Evolutionary conservation across 2,329 filamentous ascomycete genomes (phyloP), one percentile per base, ranked within the genome.

Genomic region (Trichoderma sp.): DNA sequence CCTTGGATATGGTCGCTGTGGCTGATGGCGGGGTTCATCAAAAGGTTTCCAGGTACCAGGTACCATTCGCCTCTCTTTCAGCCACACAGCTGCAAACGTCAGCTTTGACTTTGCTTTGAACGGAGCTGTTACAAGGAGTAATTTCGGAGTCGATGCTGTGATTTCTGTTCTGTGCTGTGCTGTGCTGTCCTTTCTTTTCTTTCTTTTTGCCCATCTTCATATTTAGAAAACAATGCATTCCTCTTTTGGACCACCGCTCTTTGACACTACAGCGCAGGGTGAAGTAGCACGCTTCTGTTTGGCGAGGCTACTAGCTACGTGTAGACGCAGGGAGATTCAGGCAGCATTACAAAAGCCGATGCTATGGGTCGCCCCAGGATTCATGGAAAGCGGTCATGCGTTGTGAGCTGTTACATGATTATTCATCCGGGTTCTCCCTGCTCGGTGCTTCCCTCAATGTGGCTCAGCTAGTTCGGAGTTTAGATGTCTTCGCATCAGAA

Each of bases 401-500:
- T n/a, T 4, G 32, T 13, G 43, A 21, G 46, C 10, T 49, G 14
- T 43, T 43, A n/a, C 39, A n/a, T n/a, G 30, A 26, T 51, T 51
- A 11, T 24, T 61, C n/a, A 51, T 49, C 13, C 28, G 24, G 30
- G 16, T 30, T 26, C 7, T 21, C 43, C n/a, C 28, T 24, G 11
- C 46, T 49, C n/a, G 37, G 58, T 37, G n/a, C 18, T 59, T 39
- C 26, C 26, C 37, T 59, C 30, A 18, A 46, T 43, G 58, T 46
- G 58, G 58, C 58, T 43, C 37, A 46, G 58, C 58, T 46, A 30
- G 16, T 30, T 21, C 58, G 58, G 58, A 59, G 58, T 46, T 28
- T 46, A 46, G 26, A 43, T n/a, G 58, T 26, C 16, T n/a, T 21
- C 4, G 16, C 24, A 32, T 18, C 30, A 61, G 51, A 28, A 43